Conservation (phyloP, 2,329 filamentous ascomycete genomes). For the Penicillium italicum region DNA sequence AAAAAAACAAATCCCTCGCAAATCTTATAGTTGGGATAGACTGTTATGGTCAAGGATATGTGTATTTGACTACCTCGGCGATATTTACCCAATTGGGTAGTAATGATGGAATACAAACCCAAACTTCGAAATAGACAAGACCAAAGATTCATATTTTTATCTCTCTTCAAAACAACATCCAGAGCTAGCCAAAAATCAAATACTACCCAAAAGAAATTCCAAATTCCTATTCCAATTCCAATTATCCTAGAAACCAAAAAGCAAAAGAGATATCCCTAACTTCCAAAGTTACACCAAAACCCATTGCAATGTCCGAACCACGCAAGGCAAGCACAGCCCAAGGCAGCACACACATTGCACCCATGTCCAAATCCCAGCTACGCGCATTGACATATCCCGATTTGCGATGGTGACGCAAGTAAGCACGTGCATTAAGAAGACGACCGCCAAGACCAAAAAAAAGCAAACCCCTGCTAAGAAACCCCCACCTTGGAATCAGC, state of each 20-base stretch:
- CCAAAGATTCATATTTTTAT: too few species aligned
- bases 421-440: background rate
- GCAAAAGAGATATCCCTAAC: background rate
- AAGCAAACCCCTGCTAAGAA: background rate
- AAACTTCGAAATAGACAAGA: background rate
- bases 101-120: background rate
- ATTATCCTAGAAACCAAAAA: too few species aligned
- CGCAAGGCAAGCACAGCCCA: conserved; percentile 3
- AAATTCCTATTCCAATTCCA: background rate
- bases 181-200: background rate
- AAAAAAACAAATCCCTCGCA: background rate
- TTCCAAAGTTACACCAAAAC: background rate
- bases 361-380: too few species aligned
- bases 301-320: conserved; percentile 1
- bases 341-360: background rate
- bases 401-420: too few species aligned
- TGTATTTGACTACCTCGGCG: background rate
- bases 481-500: conserved; percentile 10
- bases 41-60: background rate
- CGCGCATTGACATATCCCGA: too few species aligned
- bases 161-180: too few species aligned
- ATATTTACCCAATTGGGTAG: background rate
- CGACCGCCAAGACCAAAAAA: background rate
- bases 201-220: background rate
- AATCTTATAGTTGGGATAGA: background rate